These are phyloP conservation scores for Neofusicoccum cordaticola DNA, from an alignment of 2,329 filamentous ascomycete species.

Conservation along the genomic window DNA sequence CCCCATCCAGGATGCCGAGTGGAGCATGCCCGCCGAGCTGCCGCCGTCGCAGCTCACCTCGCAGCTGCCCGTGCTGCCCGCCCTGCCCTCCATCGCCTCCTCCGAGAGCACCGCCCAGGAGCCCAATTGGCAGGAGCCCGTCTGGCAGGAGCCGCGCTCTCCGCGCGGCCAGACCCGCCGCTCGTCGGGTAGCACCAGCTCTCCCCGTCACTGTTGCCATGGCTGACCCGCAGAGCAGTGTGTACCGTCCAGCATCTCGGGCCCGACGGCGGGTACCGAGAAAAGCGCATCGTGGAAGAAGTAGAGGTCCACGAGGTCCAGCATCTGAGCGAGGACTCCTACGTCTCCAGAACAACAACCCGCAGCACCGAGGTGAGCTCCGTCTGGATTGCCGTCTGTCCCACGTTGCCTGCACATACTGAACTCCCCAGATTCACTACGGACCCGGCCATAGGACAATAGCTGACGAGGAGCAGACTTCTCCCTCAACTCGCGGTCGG, in stretches of 20 bases:
- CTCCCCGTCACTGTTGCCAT: background rate
- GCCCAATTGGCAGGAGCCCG: too few relatives aligned
- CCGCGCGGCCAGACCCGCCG: background rate
- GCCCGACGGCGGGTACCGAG: background rate
- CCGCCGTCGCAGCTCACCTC: slow-evolving; percentile 19
- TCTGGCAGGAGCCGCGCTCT: background rate
- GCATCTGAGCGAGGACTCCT: slow-evolving; percentile 27
- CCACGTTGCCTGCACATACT: background rate
- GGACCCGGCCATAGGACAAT: background rate
- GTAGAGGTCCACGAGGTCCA: slow-evolving; percentile 23
- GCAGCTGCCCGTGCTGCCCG: slow-evolving; percentile 17
- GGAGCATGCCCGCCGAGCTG: slow-evolving; percentile 16
- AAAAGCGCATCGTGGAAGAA: slow-evolving; percentile 18
- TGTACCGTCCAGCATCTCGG: background rate
- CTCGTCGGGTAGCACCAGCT: background rate
- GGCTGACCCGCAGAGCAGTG: background rate
- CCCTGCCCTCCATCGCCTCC: slow-evolving; percentile 32
- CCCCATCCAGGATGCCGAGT: background rate
- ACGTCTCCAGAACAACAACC: slow-evolving; percentile 26
- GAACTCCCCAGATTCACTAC: background rate
- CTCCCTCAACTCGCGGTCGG: slow-evolving; percentile 2
- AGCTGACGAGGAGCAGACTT: slow-evolving; percentile 9
- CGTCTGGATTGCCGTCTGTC: background rate
- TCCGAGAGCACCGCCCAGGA: slow-evolving; percentile 21
- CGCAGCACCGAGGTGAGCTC: slow-evolving; percentile 24